Conservation (phyloP, 129 eudicot genomes). For the Flaveria ramosissima region DNA sequence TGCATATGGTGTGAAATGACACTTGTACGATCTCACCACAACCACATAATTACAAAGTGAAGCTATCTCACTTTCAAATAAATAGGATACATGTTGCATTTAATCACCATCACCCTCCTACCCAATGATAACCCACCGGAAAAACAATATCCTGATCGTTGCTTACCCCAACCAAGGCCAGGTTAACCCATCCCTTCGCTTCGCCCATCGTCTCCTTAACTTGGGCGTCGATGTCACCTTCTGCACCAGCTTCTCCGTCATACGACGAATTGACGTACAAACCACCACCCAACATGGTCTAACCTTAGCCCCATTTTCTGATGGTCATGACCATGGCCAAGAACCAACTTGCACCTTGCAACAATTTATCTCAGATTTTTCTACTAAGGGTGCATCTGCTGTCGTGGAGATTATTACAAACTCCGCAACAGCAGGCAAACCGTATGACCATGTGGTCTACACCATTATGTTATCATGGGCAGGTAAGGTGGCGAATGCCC, state of each 20-base stretch:
- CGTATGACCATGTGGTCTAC: conserved; percentile 44
- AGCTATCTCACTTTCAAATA: background rate
- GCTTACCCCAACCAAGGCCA: conserved; percentile 45
- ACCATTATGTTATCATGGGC: conserved; percentile 48
- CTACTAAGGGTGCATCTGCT: background rate
- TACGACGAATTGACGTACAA: conserved; percentile 10
- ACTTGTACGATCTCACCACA: background rate
- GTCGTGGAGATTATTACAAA: conserved; percentile 20
- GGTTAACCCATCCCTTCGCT: conserved; percentile 49
- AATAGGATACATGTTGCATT: background rate
- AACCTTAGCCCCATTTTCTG: conserved; percentile 29
- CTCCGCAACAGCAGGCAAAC: background rate
- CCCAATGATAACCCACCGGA: conserved; percentile 3
- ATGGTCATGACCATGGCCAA: conserved; percentile 20
- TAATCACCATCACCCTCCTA: background rate
- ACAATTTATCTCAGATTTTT: conserved; percentile 24
- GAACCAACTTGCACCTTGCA: conserved; percentile 24
- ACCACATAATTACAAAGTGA: background rate
- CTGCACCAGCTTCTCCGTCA: conserved; percentile 20
- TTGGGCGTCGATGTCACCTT: conserved; percentile 44
- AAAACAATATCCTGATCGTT: conserved; percentile 28
- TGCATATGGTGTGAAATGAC: background rate
- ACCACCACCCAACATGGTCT: conserved; percentile 21
- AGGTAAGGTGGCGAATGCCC: conserved; percentile 40
- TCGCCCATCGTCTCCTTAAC: conserved; percentile 32